Evolutionary conservation across 2,329 filamentous ascomycete genomes (phyloP).

Genomic region (Falciphora oryzae): DNA sequence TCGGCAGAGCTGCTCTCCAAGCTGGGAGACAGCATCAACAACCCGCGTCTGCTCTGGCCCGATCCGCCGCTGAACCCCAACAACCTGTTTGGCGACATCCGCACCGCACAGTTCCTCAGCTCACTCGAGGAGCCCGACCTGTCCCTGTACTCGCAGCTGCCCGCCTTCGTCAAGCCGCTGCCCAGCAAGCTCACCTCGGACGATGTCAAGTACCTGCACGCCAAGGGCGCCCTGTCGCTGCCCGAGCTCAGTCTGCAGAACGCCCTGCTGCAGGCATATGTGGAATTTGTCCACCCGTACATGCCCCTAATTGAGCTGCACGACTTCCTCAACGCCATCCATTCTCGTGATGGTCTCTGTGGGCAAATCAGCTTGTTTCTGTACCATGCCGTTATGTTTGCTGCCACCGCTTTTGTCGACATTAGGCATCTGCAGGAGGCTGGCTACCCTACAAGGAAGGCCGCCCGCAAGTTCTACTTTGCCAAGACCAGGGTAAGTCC

Average conservation of each 20-base stretch:
- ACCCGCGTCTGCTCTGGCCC: constrained; percentile 26
- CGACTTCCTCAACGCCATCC: constrained; percentile 54
- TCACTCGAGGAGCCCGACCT: constrained; percentile 43
- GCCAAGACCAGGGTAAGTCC: constrained; percentile 72
- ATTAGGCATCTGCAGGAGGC: constrained; percentile 69
- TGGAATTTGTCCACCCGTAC: constrained; percentile 88
- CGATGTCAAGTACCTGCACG: constrained; percentile 75
- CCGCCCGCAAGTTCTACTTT: constrained; percentile 83
- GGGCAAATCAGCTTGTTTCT: constrained; percentile 77
- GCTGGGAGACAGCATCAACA: constrained; percentile 27
- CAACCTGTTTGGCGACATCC: constrained; percentile 30
- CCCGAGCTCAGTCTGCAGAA: constrained; percentile 67
- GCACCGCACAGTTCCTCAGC: constrained; percentile 37
- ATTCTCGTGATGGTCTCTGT: constrained; percentile 60
- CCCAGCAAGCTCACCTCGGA: constrained; percentile 71
- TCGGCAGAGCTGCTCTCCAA: constrained; percentile 15
- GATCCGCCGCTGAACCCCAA: constrained; percentile 24
- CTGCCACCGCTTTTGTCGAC: constrained; percentile 82
- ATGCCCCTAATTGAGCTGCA: constrained; percentile 79
- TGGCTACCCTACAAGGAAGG: constrained; percentile 72
- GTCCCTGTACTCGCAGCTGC: constrained; percentile 39
- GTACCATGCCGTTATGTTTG: constrained; percentile 94
- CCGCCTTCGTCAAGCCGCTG: constrained; percentile 71
- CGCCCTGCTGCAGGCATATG: constrained; percentile 73
- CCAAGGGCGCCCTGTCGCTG: constrained; percentile 78